Base-by-base conservation (phyloP, 495 filamentous ascomycete species). In the Penicillium subrubescens region DNA sequence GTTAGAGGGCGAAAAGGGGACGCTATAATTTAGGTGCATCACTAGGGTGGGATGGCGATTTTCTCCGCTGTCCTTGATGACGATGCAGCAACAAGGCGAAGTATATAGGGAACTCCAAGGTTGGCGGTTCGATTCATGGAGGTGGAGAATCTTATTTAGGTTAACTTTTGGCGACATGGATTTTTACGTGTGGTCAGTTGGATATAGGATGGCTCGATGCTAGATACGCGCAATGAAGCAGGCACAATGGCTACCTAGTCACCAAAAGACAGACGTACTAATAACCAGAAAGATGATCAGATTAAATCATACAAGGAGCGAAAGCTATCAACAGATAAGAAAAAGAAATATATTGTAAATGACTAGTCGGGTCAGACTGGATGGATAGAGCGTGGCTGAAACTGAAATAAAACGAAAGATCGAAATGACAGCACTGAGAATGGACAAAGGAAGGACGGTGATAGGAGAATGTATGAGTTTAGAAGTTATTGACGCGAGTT, bases 271-370 rank as follows among this genome's bases (percentile, higher is more conserved):
- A 52, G 62, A 59, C 54, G 37, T 29, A 59, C 33, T 25, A 31
- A 64, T 48, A 11, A 29, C 34, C 46, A 41, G 62, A 63, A 15
- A 67, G 52, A 46, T 61, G 57, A 46, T 61, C 29, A n/a, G 31
- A 52, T 17, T 61, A 50, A 50, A 29, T 64, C 31, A 62, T 33
- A 33, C 17, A 17, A 6, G 19, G n/a, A 41, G 62, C 62, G 57
- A 35, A 29, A 61, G 71, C 71, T 70, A 69, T 73, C 44, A 67
- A 74, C 64, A 74, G 59, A 67, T 39, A 66, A 62, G 57, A 56
- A 64, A 67, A 57, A 64, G 54, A 67, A 44, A 69, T 52, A 65
- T 56, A 39, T 39, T 52, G 34, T 39, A 12, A 52, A 8, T 25
- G 59, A 37, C 59, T 21, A 63, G 59, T 65, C 60, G 57, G 62